Evolutionary conservation across 805 yeast genomes (phyloP), one percentile per base, ranked within the genome.

Genomic region (Ogataea populi-albae): DNA sequence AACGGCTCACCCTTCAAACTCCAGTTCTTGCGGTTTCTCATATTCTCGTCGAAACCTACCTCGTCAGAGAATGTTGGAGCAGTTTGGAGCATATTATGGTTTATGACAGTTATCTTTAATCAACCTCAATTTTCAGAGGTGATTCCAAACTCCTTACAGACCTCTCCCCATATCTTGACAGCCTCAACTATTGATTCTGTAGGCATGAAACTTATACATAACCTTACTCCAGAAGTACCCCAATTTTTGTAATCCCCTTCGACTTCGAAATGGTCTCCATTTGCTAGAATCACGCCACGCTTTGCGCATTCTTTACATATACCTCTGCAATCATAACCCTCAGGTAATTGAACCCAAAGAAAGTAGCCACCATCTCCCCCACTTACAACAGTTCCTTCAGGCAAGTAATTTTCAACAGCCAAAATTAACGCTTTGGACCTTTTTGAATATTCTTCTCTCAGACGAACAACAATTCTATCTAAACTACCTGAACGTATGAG

Each of bases 321-420:
- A 14, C 43, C 43, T 11, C 49, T 43, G 26, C 55, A 54, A 14
- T 65, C 68, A 23, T 64, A 57, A 1, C 52, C 61, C 1, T 54
- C 55, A 1, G 88, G 83, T 15, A 77, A 51, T 0, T 73, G 69
- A 7, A 85, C 71, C 96, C 95, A 86, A 9, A 79, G 49, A 50
- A 86, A 86, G 59, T 85, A 86, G 0, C 96, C 96, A n/a, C 96
- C 96, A n/a, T 72, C 64, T 17, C 87, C 86, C 3, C 86, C 86
- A 12, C 54, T 58, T 3, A 75, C 62, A 12, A 38, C 54, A 1
- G 89, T 78, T 2, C 73, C 73, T 15, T 46, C 28, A 0, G 93
- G 91, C 36, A 86, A 57, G 45, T 69, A 61, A 31, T 62, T 48
- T 5, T 51, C 45, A 20, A 81, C 54, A 1, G 74, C 57, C 0